Base-by-base conservation (phyloP, 192 early-diverging fungal species). In the Piromyces sp. region DNA sequence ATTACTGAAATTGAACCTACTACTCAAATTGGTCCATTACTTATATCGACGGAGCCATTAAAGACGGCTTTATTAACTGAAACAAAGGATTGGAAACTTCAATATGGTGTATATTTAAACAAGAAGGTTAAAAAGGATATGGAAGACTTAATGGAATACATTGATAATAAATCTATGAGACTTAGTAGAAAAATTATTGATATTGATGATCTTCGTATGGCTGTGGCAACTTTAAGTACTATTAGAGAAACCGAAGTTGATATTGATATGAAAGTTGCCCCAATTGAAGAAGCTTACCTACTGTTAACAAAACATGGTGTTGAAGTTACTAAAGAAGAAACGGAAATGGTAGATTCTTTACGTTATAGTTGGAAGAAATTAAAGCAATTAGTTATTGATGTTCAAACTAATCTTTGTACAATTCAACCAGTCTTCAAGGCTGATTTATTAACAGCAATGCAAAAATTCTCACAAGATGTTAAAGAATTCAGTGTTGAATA, bases 341-440 rank as follows among this genome's bases (percentile, higher is more conserved):
- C 90, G 9, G 91, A 92, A 84, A 91, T 91, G 91, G 91, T 91
- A 13, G 91, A 92, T 83, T 92, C 91, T 1, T 82, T 92, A 19
- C 87, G 90, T 26, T 92, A 92, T 85, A 91, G 90, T 83, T 92
- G 90, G 91, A 91, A 92, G 83, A 92, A 92, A 84, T 84, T 92
- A 13, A 91, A 91, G 11, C 83, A 79, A 79, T 84, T 91, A 30
- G 91, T 91, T 19, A 88, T 91, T 83, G 91, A 92, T 37, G 87
- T 89, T 19, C 91, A 92, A 84, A 85, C 87, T 7, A 89, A 92
- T 81, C 83, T 92, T 16, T 87, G 86, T 85, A 89, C 87, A 80
- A 91, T 92, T 84, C 91, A 92, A 81, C 91, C 91, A 7, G 85
- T 90, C 11, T 92, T 91, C 86, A 89, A 89, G 80, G 89, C 87